Percentiles rank a stretch among this genome's conserved stretches.
Conservation (phyloP, 805 yeast species). For the Nadsonia fulvescens region DNA sequence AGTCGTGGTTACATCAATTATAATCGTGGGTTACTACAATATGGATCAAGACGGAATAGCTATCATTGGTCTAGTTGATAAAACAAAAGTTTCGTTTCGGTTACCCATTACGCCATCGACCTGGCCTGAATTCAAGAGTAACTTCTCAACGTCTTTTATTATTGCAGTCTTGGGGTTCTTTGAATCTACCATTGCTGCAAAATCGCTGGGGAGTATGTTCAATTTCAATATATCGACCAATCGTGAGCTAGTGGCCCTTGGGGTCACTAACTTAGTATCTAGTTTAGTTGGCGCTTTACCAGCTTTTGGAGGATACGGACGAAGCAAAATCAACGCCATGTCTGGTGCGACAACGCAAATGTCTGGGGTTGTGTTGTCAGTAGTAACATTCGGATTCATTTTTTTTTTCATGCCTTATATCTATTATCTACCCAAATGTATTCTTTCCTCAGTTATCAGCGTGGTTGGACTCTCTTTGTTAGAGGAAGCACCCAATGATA, state of each 20-base stretch:
- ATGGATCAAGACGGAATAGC: constrained; percentile 30
- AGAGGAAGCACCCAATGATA: constrained; percentile 71
- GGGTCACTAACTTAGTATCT: constrained; percentile 49
- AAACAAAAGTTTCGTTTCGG: constrained; percentile 30
- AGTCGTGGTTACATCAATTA: constrained; percentile 46
- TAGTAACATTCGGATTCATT: constrained; percentile 48
- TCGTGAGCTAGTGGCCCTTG: constrained; percentile 81
- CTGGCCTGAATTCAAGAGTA: constrained; percentile 30
- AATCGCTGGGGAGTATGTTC: constrained; percentile 60
- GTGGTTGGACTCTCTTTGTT: constrained; percentile 59
- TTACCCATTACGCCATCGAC: constrained; percentile 38
- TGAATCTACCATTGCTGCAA: constrained; percentile 85
- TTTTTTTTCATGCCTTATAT: constrained; percentile 41
- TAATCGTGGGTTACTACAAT: constrained; percentile 27
- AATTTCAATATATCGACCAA: constrained; percentile 54
- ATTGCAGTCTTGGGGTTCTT: constrained; percentile 80
- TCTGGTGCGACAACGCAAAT: constrained; percentile 77
- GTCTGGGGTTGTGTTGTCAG: constrained; percentile 74
- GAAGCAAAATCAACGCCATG: constrained; percentile 74
- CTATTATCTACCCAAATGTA: constrained; percentile 60
- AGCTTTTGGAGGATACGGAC: constrained; percentile 89
- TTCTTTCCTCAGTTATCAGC: constrained; percentile 63
- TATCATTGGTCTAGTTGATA: constrained; percentile 50
- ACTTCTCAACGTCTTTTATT: constrained; percentile 53
- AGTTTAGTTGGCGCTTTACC: constrained; percentile 51